Base-by-base conservation (phyloP, 106 monocot species). In the Dendrobium chrysotoxum region DNA sequence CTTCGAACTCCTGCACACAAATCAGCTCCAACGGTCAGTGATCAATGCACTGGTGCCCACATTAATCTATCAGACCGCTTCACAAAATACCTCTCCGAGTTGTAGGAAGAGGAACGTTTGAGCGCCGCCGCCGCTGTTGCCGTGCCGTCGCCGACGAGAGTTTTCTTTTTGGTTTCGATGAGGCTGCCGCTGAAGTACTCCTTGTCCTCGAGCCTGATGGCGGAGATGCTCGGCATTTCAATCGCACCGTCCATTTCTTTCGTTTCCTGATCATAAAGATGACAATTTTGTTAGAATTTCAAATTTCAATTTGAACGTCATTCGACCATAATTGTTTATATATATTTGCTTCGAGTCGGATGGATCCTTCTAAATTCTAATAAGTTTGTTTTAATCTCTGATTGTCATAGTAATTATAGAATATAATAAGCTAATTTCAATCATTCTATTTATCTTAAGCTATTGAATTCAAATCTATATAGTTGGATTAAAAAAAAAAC, bases 111-210 rank as follows among this genome's bases (percentile, higher is more conserved):
- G 5, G 96, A 96, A 4, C 96, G 82, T 83, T 89, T 92, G 67
- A 94, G 68, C 7, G 17, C 79, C 0, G 75, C 82, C 18, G 68
- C 79, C 55, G 80, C 87, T 1, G 77, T 31, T 17, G 79, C 67
- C 11, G 11, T 61, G 0, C 44, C 61, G 42, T 58, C 78, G 58
- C 82, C 85, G 40, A 73, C 40, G 26, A 65, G 77, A 3, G 90
- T 86, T 57, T 50, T 89, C 15, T 85, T 86, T 86, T 93, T 96
- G 40, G 84, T 88, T 86, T 92, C 91, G 42, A 93, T 82, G 81
- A 93, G 82, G 79, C 91, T 93, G 3, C 96, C 93, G 74, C 96
- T 96, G 77, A 96, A 96, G 76, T 92, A 93, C 79, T 90, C 96
- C 80, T 91, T 88, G 39, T 89, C 92, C 30, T 88, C 87, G 25